Evolutionary conservation across 192 early-diverging fungal genomes (phyloP).

Genomic region (Chytriomyces hyalinus): DNA sequence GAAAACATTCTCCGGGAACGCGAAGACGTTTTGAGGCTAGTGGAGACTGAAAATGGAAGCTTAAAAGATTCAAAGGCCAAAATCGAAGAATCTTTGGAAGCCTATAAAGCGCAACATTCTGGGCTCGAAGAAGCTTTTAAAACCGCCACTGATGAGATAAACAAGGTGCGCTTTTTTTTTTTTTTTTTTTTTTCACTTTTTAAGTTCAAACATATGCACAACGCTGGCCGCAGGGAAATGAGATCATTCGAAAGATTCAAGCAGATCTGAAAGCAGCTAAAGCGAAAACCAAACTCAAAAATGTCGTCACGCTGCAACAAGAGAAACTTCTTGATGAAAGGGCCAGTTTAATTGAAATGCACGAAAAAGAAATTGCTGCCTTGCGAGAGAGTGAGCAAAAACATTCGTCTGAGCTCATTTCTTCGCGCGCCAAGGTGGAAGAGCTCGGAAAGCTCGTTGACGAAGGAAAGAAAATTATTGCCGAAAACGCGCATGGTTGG

Average conservation of each 20-base stretch:
- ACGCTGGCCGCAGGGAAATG: constrained; percentile 53
- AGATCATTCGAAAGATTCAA: constrained; percentile 63
- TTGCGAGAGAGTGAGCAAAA: constrained; percentile 36
- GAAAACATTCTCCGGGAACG: not conserved
- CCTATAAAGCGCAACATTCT: not conserved
- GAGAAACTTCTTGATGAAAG: constrained; percentile 63
- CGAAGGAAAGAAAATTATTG: constrained; percentile 56
- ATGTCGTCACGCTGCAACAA: constrained; percentile 63
- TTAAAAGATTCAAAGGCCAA: not conserved
- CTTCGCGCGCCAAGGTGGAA: constrained; percentile 24
- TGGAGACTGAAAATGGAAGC: constrained; percentile 17
- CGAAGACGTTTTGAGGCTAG: constrained; percentile 2
- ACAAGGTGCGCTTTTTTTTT: constrained; percentile 8
- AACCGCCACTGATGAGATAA: constrained; percentile 33
- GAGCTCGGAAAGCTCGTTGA: constrained; percentile 46
- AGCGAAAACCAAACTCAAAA: constrained; percentile 63
- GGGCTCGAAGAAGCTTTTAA: constrained; percentile 24
- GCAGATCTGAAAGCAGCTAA: constrained; percentile 54
- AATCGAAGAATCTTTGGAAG: constrained; percentile 15
- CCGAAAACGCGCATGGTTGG: constrained; percentile 62
- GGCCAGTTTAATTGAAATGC: constrained; percentile 37
- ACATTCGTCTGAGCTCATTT: constrained; percentile 24
- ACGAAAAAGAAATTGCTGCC: constrained; percentile 48
- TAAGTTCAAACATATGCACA: not conserved
- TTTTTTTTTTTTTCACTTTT: not conserved